phyloP scores from a whole-genome alignment of 139 green algal species.

The Dunaliella primolecta region DNA sequence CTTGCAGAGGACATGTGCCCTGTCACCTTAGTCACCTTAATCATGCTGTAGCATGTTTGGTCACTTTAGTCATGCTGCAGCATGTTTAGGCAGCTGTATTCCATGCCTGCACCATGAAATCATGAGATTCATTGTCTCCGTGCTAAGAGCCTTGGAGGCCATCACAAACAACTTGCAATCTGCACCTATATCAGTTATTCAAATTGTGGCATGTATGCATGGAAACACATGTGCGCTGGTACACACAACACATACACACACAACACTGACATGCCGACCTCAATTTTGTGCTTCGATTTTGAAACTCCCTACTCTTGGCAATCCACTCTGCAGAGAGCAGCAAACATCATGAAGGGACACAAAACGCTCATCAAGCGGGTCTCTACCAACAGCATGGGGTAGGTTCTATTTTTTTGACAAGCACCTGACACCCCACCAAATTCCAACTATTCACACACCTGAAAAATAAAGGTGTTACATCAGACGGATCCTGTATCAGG shows the following conservation, averaged over 20 bases:
- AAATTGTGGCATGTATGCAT: neutral
- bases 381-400: neutral
- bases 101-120: neutral
- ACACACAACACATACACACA: neutral
- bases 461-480: neutral
- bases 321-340: neutral
- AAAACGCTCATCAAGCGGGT: neutral
- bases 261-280: neutral
- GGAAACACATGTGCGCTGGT: neutral
- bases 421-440: neutral
- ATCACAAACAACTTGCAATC: neutral
- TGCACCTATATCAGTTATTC: neutral
- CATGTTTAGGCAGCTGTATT: neutral
- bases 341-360: neutral
- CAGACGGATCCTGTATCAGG: too few species aligned
- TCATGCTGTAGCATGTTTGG: neutral
- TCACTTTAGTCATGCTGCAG: neutral
- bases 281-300: neutral
- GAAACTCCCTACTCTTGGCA: too few species aligned
- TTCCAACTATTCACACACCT: neutral
- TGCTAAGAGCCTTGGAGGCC: neutral
- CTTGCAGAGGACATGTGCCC: too few species aligned
- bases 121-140: too few species aligned
- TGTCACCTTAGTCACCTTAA: neutral
- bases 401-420: neutral